A percentile compares a stretch with the other conserved stretches of the same genome.
Conservation (phyloP, 345 rosid genomes). For the Populus euphratica region DNA sequence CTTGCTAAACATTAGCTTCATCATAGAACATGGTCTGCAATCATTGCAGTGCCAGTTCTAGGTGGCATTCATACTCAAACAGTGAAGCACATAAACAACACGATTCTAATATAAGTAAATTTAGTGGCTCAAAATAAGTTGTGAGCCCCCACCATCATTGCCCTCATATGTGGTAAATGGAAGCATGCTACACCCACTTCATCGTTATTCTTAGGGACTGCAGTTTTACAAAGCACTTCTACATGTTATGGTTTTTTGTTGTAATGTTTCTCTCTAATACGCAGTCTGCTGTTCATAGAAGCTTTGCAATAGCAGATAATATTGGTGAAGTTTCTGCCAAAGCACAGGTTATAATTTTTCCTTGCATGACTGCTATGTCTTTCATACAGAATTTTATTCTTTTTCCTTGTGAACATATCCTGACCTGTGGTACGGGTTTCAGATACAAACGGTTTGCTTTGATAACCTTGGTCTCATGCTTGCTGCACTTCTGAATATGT, state of each 20-base stretch:
- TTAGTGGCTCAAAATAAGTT: not conserved
- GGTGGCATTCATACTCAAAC: not conserved
- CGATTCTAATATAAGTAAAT: too few species aligned
- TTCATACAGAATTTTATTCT: not conserved
- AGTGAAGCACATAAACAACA: not conserved
- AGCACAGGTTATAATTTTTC: constrained; percentile 54
- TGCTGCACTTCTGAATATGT: constrained; percentile 55
- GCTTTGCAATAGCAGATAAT: constrained; percentile 93
- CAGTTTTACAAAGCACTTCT: not conserved
- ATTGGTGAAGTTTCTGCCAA: constrained; percentile 94
- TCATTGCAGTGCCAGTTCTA: not conserved
- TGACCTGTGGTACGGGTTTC: constrained; percentile 27
- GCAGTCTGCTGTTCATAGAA: constrained; percentile 78
- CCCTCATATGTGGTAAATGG: not conserved
- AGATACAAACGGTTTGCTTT: constrained; percentile 74
- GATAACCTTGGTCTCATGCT: constrained; percentile 68
- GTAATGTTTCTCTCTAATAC: not conserved
- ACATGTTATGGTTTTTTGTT: not conserved
- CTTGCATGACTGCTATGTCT: constrained; percentile 2
- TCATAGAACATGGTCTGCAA: not conserved
- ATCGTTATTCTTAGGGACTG: not conserved
- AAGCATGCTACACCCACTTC: not conserved
- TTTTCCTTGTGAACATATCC: not conserved
- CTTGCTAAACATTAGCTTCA: not conserved
- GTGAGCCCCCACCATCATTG: not conserved